phyloP scores from a whole-genome alignment of 176 grass and related monocot genomes.

The Bonia amplexicaulis region DNA sequence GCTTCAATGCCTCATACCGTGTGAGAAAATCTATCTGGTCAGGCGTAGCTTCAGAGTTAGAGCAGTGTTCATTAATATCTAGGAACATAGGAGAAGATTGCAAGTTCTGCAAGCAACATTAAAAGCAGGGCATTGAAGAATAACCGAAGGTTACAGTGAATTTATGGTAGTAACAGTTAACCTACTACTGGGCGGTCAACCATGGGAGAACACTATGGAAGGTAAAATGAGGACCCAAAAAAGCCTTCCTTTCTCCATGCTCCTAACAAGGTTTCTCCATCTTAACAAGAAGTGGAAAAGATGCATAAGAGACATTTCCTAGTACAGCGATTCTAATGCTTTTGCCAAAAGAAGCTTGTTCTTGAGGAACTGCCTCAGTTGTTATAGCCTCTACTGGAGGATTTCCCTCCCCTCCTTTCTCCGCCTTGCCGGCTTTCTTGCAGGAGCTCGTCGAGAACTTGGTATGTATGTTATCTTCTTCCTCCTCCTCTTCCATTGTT shows the following conservation, averaged over 20 bases:
- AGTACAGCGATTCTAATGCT: conserved; percentile 32
- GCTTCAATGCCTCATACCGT: conserved; percentile 2
- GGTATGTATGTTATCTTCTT: background rate
- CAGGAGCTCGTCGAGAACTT: conserved; percentile 23
- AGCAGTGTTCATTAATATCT: conserved; percentile 45
- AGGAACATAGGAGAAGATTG: conserved; percentile 26
- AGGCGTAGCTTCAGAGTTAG: conserved; percentile 22
- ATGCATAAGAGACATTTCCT: conserved; percentile 2
- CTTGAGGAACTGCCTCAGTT: conserved; percentile 47
- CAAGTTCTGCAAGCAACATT: conserved; percentile 32
- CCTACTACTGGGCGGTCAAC: conserved; percentile 40
- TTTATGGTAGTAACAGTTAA: conserved; percentile 37
- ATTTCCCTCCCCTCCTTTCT: conserved; percentile 43
- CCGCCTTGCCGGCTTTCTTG: conserved; percentile 47
- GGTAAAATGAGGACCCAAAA: conserved; percentile 44
- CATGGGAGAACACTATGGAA: conserved; percentile 38
- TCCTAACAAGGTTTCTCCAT: conserved; percentile 37
- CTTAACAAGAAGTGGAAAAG: conserved; percentile 6
- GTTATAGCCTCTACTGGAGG: conserved; percentile 29
- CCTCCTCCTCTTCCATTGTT: background rate
- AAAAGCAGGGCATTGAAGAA: conserved; percentile 35
- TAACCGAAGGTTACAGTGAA: conserved; percentile 40
- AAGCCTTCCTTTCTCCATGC: conserved; percentile 39
- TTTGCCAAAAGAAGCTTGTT: conserved; percentile 56
- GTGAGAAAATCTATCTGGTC: conserved; percentile 24